phyloP scores from a whole-genome alignment of 305 asterid species.

The Fraxinus dipetala region DNA sequence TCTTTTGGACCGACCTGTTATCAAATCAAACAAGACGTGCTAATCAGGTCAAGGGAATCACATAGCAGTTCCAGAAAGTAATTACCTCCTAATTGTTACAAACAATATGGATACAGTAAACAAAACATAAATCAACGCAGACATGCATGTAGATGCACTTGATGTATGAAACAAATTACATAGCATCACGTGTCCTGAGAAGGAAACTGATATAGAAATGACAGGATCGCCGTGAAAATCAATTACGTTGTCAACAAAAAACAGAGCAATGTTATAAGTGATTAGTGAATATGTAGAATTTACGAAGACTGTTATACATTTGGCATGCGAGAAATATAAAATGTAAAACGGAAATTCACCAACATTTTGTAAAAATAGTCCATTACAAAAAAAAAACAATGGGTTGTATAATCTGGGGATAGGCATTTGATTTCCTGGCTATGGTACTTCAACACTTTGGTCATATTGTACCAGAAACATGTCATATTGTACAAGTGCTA shows the following conservation, averaged over 20 bases:
- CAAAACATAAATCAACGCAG: neutral
- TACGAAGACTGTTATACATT: neutral
- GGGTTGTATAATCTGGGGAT: neutral
- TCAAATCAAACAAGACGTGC: constrained; percentile 18
- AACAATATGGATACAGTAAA: neutral
- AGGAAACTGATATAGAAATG: neutral
- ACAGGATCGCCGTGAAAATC: neutral
- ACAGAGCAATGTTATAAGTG: neutral
- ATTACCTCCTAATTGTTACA: neutral
- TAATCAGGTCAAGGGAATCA: neutral
- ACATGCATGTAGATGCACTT: neutral
- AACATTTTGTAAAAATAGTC: neutral
- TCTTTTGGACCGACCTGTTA: constrained; percentile 79
- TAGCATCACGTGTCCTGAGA: neutral
- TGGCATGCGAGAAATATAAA: neutral
- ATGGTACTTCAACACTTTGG: neutral
- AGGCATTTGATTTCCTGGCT: neutral
- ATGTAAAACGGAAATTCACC: neutral
- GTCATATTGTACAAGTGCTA: neutral
- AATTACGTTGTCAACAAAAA: neutral
- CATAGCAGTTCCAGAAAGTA: neutral
- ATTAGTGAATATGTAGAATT: neutral
- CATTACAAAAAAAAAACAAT: neutral
- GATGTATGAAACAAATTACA: neutral
- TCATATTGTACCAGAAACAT: neutral